phyloP scores from a whole-genome alignment of 805 yeast species.

The Metschnikowia shivogae region DNA sequence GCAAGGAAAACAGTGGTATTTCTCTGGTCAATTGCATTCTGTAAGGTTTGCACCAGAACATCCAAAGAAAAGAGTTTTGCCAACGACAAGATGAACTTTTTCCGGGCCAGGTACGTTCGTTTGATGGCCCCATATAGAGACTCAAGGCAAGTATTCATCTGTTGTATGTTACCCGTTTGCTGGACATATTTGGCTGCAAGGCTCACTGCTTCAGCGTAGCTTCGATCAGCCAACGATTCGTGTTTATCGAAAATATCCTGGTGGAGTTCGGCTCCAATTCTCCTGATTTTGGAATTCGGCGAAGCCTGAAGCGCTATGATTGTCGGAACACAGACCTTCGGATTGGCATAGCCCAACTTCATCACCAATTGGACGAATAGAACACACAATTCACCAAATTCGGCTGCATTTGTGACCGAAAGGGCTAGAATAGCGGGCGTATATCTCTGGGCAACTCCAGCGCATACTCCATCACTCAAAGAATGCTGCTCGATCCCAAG shows the following conservation, averaged over 20 bases:
- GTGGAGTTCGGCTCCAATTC: conserved; percentile 51
- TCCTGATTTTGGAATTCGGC: conserved; percentile 36
- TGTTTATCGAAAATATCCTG: conserved; percentile 56
- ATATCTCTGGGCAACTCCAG: conserved; percentile 67
- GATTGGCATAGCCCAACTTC: conserved; percentile 69
- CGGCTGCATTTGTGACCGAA: conserved; percentile 45
- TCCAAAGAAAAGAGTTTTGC: conserved; percentile 18
- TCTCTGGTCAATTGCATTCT: conserved; percentile 17
- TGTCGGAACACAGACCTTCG: conserved; percentile 64
- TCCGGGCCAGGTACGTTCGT: conserved; percentile 33
- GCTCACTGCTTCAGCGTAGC: conserved; percentile 60
- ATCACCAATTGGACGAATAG: conserved; percentile 53
- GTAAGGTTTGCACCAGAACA: conserved; percentile 4
- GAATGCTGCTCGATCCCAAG: conserved; percentile 49
- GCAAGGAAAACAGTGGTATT: conserved; percentile 26
- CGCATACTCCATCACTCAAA: conserved; percentile 57
- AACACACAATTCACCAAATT: conserved; percentile 48
- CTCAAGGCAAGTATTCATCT: conserved; percentile 32
- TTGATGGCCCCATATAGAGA: conserved; percentile 43
- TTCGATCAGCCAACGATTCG: conserved; percentile 65
- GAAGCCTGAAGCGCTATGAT: conserved; percentile 67
- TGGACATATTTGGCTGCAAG: conserved; percentile 46
- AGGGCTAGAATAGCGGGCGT: conserved; percentile 44
- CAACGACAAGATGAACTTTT: conserved; percentile 35
- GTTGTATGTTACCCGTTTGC: conserved; percentile 16